Conservation (phyloP, 768 basidiomycete genomes). For the Mrakia gelida region DNA sequence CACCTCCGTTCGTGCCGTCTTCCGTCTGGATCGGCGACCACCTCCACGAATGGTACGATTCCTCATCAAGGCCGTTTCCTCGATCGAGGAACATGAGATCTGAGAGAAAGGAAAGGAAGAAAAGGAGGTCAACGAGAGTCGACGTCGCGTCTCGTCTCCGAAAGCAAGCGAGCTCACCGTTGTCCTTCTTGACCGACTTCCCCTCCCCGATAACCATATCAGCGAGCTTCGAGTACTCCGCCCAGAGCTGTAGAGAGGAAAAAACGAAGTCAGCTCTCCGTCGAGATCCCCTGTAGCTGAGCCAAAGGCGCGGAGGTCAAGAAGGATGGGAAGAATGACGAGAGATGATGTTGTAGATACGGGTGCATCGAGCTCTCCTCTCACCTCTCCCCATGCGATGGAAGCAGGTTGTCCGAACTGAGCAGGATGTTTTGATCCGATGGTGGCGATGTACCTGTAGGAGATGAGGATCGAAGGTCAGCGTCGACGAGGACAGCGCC, state of each 20-base stretch:
- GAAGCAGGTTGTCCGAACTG: constrained; percentile 17
- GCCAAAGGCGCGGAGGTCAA: not conserved
- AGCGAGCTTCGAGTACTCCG: constrained; percentile 9
- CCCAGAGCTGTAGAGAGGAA: not conserved
- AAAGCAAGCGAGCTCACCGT: not conserved
- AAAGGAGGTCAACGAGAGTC: not conserved
- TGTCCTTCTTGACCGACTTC: constrained; percentile 26
- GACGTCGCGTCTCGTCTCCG: not conserved
- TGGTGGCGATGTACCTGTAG: constrained; percentile 13
- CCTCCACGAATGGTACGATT: constrained; percentile 25
- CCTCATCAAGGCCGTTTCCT: not conserved
- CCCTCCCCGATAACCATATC: constrained; percentile 14
- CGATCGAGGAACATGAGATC: constrained; percentile 28
- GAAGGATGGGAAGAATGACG: not conserved
- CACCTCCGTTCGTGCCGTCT: constrained; percentile 3
- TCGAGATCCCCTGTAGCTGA: too few species aligned
- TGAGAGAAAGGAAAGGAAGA: not conserved
- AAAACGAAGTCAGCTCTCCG: not conserved
- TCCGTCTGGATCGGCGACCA: not conserved
- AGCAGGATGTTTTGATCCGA: constrained; percentile 18
- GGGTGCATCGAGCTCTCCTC: not conserved
- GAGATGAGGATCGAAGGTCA: not conserved
- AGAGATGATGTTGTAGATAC: not conserved
- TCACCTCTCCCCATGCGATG: constrained; percentile 15
- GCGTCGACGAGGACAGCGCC: too few species aligned